A percentile compares a stretch with the other conserved stretches of the same genome.
Evolutionary conservation across 345 rosid genomes (phyloP).

Genomic region (Reutealis trisperma): DNA sequence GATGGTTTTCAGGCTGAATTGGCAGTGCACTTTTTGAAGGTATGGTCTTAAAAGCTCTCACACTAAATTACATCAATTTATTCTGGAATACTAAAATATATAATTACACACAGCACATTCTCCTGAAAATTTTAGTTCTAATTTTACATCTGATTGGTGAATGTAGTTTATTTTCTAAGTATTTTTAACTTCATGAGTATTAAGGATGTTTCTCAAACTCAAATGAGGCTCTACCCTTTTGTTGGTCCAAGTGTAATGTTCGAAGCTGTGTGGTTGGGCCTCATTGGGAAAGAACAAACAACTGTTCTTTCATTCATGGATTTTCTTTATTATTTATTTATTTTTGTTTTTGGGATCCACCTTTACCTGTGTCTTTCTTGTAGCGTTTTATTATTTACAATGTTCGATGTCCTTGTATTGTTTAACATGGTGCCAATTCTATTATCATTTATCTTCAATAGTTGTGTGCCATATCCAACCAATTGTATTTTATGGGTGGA

Average conservation of each 20-base stretch:
- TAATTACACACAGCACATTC: background rate
- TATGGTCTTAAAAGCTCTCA: conserved; percentile 20
- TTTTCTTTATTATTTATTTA: too few species aligned
- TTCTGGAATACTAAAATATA: background rate
- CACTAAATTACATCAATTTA: background rate
- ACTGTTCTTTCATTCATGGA: background rate
- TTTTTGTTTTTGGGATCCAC: too few species aligned
- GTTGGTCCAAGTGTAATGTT: background rate
- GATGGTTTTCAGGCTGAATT: conserved; percentile 98
- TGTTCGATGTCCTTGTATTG: background rate
- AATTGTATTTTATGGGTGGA: too few species aligned
- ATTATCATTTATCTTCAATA: too few species aligned
- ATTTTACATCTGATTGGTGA: background rate
- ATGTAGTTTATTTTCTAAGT: background rate
- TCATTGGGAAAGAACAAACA: background rate
- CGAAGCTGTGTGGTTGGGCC: background rate
- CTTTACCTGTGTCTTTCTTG: too few species aligned
- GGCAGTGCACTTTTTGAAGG: conserved; percentile 97
- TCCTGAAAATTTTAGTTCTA: background rate
- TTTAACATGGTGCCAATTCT: background rate
- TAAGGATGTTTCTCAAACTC: background rate
- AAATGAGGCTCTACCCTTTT: background rate
- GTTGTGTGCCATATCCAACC: background rate
- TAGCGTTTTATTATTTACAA: too few species aligned
- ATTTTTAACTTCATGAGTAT: background rate